Evolutionary conservation across 2,329 filamentous ascomycete genomes (phyloP).

Genomic region (Claviceps citrina): DNA sequence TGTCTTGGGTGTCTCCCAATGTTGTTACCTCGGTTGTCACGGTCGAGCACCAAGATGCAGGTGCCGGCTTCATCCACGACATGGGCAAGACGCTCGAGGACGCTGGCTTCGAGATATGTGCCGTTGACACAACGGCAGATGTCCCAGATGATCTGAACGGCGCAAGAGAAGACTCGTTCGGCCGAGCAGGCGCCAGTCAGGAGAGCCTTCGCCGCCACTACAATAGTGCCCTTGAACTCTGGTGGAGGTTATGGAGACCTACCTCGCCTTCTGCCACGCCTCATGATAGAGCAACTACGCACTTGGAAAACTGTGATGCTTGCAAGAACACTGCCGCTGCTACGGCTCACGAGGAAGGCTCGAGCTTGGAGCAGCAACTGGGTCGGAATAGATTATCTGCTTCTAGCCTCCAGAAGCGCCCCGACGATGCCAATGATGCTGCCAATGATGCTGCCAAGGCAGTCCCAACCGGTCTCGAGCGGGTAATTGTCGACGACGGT

Average conservation of each 20-base stretch:
- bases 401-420: conserved; percentile 5
- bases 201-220: conserved; percentile 9
- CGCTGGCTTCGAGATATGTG: conserved; percentile 44
- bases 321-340: conserved; percentile 15
- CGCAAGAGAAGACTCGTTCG: conserved; percentile 7
- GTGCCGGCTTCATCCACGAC: conserved; percentile 26
- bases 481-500: conserved; percentile 11
- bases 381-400: conserved; percentile 3
- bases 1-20: conserved; percentile 49
- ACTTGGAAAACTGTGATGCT: conserved; percentile 24
- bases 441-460: not conserved
- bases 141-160: conserved; percentile 16
- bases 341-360: conserved; percentile 4
- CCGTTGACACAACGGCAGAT: conserved; percentile 24
- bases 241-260: conserved; percentile 18
- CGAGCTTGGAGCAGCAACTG: conserved; percentile 3
- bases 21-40: conserved; percentile 57
- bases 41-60: conserved; percentile 33
- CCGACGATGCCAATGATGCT: too few relatives aligned
- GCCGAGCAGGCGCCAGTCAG: conserved; percentile 12
- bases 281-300: conserved; percentile 15
- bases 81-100: conserved; percentile 35
- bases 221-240: conserved; percentile 14
- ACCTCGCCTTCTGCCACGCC: conserved; percentile 10
- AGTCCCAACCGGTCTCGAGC: conserved; percentile 10